A percentile compares a stretch with the other conserved stretches of the same genome.
Evolutionary conservation across 352 stramenopile species (phyloP).

Genomic region (Blastocystis sp.): DNA sequence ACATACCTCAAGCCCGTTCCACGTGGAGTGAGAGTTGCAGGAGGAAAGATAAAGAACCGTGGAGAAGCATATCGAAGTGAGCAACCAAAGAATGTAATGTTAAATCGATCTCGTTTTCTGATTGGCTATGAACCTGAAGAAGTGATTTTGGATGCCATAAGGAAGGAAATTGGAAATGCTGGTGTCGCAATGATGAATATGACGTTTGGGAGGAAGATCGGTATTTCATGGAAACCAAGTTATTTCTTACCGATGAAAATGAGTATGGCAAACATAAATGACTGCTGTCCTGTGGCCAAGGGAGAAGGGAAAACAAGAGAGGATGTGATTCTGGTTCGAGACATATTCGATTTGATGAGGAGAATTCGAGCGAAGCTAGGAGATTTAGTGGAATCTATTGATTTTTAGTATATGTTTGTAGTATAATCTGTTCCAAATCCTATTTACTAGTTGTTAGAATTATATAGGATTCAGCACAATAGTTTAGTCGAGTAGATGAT

Average conservation of each 20-base stretch:
- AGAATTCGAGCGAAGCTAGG: background rate
- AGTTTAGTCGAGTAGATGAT: too few relatives aligned
- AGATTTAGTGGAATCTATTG: background rate
- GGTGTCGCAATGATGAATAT: conserved; percentile 50
- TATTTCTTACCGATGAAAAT: conserved; percentile 20
- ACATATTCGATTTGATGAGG: conserved; percentile 15
- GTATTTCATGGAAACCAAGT: conserved; percentile 21
- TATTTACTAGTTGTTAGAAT: too few relatives aligned
- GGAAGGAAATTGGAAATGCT: background rate
- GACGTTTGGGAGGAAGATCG: background rate
- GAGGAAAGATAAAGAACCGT: background rate
- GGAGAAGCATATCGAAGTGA: background rate
- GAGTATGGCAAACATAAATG: background rate
- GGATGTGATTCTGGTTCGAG: conserved; percentile 11
- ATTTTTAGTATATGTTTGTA: conserved; percentile 1
- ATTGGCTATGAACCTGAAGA: background rate
- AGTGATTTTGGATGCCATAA: background rate
- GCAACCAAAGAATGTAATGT: conserved; percentile 21
- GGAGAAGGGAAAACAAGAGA: background rate
- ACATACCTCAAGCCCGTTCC: background rate
- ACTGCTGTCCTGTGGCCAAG: background rate
- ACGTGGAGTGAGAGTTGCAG: background rate
- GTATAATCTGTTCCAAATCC: too few relatives aligned
- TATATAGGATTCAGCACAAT: too few relatives aligned
- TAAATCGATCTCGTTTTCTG: background rate